Percentiles rank a stretch among this genome's conserved stretches.
These are phyloP conservation scores for Neospora caninum DNA, from an alignment of 169 alveolate species.

Conservation along the genomic window DNA sequence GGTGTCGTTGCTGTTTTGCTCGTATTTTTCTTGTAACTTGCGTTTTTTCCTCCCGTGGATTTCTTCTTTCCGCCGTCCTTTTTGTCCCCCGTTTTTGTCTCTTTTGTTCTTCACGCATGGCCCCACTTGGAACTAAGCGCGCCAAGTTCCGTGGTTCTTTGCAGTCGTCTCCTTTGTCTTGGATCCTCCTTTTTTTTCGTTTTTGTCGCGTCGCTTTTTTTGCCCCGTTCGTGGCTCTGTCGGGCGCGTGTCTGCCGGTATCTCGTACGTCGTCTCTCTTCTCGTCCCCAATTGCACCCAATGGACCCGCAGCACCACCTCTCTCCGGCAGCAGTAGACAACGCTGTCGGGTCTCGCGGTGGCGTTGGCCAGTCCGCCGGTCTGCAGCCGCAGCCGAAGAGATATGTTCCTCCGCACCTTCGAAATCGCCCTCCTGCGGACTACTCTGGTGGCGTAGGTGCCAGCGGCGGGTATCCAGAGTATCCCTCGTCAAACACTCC, in stretches of 20 bases:
- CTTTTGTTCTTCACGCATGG: neutral
- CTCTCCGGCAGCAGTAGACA: neutral
- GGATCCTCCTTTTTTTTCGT: neutral
- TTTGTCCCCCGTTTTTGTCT: neutral
- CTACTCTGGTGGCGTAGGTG: neutral
- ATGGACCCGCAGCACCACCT: neutral
- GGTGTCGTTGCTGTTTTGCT: neutral
- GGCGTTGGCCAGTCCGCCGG: neutral
- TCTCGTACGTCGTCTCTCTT: neutral
- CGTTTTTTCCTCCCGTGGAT: neutral
- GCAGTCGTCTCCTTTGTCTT: neutral
- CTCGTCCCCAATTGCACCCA: neutral
- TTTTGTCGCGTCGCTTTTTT: neutral
- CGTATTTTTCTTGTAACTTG: neutral
- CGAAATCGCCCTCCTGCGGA: neutral
- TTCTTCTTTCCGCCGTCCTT: neutral
- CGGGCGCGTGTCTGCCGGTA: neutral
- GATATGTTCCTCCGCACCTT: conserved; percentile 1
- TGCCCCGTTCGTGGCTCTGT: neutral
- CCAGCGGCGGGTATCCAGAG: neutral
- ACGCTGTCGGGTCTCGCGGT: neutral
- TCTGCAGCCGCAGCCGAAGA: neutral
- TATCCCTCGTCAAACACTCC: neutral
- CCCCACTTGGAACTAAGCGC: neutral
- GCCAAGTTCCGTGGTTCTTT: neutral